phyloP scores from a whole-genome alignment of 2,329 filamentous ascomycete genomes.

The Thermothelomyces thermophilus region DNA sequence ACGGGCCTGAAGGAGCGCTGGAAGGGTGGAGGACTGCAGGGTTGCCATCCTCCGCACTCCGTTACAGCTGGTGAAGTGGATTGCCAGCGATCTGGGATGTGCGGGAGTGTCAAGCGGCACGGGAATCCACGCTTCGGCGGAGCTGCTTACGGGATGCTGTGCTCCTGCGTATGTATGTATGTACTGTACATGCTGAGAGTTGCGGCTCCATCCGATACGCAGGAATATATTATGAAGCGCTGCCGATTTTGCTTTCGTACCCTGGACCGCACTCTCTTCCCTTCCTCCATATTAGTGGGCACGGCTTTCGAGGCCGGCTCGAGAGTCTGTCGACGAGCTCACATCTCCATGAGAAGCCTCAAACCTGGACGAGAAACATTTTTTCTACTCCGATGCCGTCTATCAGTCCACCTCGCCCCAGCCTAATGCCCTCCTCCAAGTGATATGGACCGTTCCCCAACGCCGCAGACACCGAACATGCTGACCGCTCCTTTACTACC shows the following conservation, averaged over 20 bases:
- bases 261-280: not conserved
- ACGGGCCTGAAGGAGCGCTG: not conserved
- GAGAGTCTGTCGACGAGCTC: not conserved
- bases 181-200: not conserved
- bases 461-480: conserved; percentile 19
- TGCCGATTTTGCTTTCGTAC: not conserved
- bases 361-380: conserved; percentile 4
- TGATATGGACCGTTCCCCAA: conserved; percentile 15
- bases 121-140: conserved; percentile 5
- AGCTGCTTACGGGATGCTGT: conserved; percentile 1
- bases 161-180: no score
- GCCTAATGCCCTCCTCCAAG: conserved; percentile 8
- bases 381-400: conserved; percentile 16
- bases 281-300: not conserved
- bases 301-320: not conserved
- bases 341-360: not conserved
- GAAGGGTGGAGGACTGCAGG: not conserved
- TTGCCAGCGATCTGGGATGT: conserved; percentile 7
- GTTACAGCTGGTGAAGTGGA: conserved; percentile 2
- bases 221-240: not conserved
- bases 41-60: not conserved
- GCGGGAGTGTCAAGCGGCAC: conserved; percentile 13
- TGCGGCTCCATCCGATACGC: not conserved
- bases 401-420: conserved; percentile 10
- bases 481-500: conserved; percentile 11